Evolutionary conservation across 1,284 basidiomycete genomes (phyloP), one percentile per base, ranked within the genome.

Genomic region (Entoloma clypeatum): DNA sequence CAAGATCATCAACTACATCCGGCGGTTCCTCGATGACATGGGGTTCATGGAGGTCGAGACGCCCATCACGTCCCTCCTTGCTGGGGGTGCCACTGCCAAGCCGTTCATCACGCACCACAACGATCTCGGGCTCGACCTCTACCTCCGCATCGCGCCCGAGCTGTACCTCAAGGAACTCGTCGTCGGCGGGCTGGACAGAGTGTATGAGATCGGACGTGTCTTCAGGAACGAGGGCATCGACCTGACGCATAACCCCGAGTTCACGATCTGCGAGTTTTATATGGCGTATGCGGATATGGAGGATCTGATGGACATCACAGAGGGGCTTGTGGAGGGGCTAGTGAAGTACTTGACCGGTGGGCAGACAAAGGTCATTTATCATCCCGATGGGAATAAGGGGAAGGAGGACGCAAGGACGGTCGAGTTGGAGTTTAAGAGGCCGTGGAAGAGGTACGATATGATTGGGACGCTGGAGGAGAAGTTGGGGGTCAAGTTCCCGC

Each of bases 261-360:
- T 96, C 72, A 92, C 92, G 14, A 96, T 98, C 67, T 99, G 95
- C 77, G 95, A 99, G 72, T 99, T 99, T 69, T 99, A 99, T 65
- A 99, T 99, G 95, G 95, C 95, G 19, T 99, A 98, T 60, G 95
- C 95, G 49, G 95, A 99, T 67, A 96, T 97, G 92, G 90, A 94
- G 72, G 96, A 99, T 62, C 52, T 99, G 47, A 98, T 99, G 95
- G 94, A 98, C 45, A 78, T 99, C 51, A 99, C 95, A 25, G 96
- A 99, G 69, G 70, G 71, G 34, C 76, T 99, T 73, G 66, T 98
- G 27, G 90, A 93, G 58, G 92, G 94, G 4, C 70, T 99, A 62
- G 95, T 98, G 61, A 90, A 87, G 77, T 80, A 77, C 55, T 67
- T 99, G 42, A 96, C 81, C 0, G 79, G 82, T 32, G 92, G 92